Conservation (phyloP, 345 rosid genomes). For the Excoecaria agallocha region DNA sequence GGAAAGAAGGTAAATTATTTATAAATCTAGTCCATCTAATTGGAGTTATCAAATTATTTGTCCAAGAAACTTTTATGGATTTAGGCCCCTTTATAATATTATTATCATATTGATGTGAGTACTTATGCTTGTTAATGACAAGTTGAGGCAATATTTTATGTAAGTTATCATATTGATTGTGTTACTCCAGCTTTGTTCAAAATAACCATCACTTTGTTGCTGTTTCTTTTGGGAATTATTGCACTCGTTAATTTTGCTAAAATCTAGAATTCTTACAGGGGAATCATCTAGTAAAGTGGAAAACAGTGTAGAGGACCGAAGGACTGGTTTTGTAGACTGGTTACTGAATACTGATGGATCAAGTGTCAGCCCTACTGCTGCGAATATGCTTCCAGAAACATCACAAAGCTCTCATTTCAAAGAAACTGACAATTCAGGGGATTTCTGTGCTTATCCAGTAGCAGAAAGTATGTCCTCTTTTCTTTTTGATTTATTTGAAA, state of each 20-base stretch:
- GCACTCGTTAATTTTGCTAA: constrained; percentile 10
- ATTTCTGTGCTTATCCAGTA: constrained; percentile 31
- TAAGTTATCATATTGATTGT: not conserved
- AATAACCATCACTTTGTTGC: not conserved
- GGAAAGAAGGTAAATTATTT: constrained; percentile 72
- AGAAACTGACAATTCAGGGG: constrained; percentile 32
- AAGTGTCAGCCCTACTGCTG: constrained; percentile 20
- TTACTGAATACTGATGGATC: constrained; percentile 51
- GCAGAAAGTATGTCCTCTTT: constrained; percentile 45
- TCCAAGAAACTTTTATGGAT: not conserved
- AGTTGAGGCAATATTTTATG: not conserved
- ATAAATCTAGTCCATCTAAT: not conserved
- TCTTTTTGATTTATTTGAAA: not conserved
- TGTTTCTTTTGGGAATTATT: not conserved
- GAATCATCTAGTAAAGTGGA: constrained; percentile 43
- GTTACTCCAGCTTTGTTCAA: not conserved
- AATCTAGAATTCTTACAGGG: constrained; percentile 39
- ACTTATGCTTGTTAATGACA: not conserved
- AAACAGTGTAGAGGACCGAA: constrained; percentile 58
- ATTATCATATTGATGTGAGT: not conserved
- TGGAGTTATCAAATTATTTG: not conserved
- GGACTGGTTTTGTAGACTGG: constrained; percentile 71
- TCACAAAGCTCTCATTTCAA: constrained; percentile 25
- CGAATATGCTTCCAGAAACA: constrained; percentile 31
- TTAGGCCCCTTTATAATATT: not conserved